Evolutionary conservation across 345 rosid genomes (phyloP).

Genomic region (Cardiospermum halicacabum): DNA sequence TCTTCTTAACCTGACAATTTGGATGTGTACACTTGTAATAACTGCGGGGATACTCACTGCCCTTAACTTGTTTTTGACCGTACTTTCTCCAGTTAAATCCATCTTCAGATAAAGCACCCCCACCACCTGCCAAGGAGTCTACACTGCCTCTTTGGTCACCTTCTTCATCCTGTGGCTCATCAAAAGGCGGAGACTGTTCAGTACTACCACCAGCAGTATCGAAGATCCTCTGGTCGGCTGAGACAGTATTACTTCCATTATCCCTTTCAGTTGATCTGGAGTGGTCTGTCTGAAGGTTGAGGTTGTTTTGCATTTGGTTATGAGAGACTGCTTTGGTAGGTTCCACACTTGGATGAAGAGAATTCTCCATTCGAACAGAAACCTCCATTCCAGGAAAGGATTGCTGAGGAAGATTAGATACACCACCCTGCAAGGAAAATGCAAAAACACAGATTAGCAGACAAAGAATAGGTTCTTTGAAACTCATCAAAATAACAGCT

Average conservation of each 20-base stretch:
- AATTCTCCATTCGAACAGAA: conserved; percentile 47
- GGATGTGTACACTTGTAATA: conserved; percentile 94
- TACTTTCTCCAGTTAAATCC: conserved; percentile 97
- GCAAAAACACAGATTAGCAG: conserved; percentile 3
- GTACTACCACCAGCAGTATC: conserved; percentile 34
- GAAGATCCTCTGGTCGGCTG: conserved; percentile 31
- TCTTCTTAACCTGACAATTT: conserved; percentile 86
- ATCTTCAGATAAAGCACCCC: conserved; percentile 69
- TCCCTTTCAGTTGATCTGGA: conserved; percentile 38
- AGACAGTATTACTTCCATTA: conserved; percentile 24
- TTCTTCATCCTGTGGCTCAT: conserved; percentile 61
- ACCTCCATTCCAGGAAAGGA: conserved; percentile 41
- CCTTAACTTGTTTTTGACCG: conserved; percentile 94
- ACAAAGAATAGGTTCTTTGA: neutral
- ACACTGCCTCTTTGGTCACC: conserved; percentile 63
- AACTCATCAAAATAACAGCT: neutral
- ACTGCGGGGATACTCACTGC: conserved; percentile 95
- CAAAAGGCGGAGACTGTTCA: conserved; percentile 55
- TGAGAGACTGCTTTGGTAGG: conserved; percentile 36
- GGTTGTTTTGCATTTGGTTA: conserved; percentile 31
- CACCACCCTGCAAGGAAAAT: conserved; percentile 22
- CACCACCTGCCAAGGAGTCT: conserved; percentile 45
- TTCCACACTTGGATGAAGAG: conserved; percentile 34
- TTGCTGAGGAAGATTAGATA: conserved; percentile 35
- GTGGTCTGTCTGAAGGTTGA: conserved; percentile 36